Conservation (phyloP, 1,284 basidiomycete genomes). For the Melanopsichium pennsylvanicum region DNA sequence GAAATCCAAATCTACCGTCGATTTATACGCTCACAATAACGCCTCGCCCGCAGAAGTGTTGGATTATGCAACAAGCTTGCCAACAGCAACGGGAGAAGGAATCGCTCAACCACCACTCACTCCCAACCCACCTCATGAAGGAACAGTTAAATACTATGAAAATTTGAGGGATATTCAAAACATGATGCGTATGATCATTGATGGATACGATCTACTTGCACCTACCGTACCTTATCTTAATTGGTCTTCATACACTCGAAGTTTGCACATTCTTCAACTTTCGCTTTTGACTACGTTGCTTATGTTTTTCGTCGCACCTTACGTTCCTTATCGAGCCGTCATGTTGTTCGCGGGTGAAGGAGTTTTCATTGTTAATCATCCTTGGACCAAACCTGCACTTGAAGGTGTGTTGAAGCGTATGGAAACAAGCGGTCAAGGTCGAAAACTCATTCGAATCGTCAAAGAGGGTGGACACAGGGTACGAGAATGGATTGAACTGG, state of each 20-base stretch:
- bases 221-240: conserved; percentile 63
- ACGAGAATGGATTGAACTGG: conserved; percentile 59
- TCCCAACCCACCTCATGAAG: conserved; percentile 62
- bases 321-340: conserved; percentile 56
- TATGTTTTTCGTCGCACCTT: conserved; percentile 59
- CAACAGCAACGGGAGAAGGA: conserved; percentile 33
- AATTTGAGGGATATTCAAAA: conserved; percentile 66
- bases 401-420: conserved; percentile 42
- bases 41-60: conserved; percentile 24
- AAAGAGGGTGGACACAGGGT: conserved; percentile 40
- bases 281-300: conserved; percentile 53
- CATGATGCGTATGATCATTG: conserved; percentile 65
- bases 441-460: conserved; percentile 33
- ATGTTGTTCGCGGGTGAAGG: conserved; percentile 63
- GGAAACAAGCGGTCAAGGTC: conserved; percentile 30
- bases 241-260: conserved; percentile 63
- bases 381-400: conserved; percentile 60
- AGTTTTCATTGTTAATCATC: conserved; percentile 60
- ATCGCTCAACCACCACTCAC: conserved; percentile 43
- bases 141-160: conserved; percentile 60
- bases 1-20: too few species aligned
- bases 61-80: conserved; percentile 33
- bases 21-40: background rate
- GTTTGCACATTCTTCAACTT: conserved; percentile 59
- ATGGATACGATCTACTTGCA: conserved; percentile 60